These are phyloP conservation scores for Tylopilus plumbeoviolaceoides DNA, from an alignment of 768 basidiomycete species.

Conservation along the genomic window DNA sequence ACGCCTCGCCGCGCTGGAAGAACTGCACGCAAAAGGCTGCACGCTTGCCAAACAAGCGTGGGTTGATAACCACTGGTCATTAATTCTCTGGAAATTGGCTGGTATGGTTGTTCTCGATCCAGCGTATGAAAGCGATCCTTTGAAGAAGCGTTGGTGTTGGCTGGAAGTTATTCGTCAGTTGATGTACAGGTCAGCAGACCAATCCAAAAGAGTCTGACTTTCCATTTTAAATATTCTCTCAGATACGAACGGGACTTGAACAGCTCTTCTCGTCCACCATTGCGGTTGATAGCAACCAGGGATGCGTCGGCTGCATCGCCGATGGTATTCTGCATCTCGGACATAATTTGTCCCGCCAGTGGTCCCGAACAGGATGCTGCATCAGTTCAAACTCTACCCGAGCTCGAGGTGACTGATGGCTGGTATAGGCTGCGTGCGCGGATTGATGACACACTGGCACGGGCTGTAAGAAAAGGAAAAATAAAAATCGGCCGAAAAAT, in stretches of 20 bases:
- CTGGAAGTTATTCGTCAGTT: constrained; percentile 77
- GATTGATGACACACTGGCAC: constrained; percentile 67
- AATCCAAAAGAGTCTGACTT: not conserved
- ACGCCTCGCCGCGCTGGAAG: constrained; percentile 50
- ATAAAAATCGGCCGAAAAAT: constrained; percentile 83
- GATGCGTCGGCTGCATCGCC: constrained; percentile 78
- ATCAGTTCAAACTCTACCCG: constrained; percentile 41
- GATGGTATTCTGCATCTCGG: constrained; percentile 82
- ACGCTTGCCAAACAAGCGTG: constrained; percentile 67
- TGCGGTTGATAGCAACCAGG: constrained; percentile 77
- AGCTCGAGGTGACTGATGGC: constrained; percentile 93
- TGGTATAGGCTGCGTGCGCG: constrained; percentile 88
- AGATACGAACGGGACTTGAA: constrained; percentile 91
- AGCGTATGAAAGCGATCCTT: constrained; percentile 42
- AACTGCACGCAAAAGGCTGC: constrained; percentile 58
- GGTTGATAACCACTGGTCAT: constrained; percentile 89
- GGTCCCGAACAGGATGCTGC: constrained; percentile 36
- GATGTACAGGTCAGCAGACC: constrained; percentile 64
- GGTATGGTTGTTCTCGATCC: constrained; percentile 79
- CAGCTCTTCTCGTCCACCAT: constrained; percentile 68
- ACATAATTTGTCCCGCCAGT: constrained; percentile 52
- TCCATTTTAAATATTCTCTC: constrained; percentile 1
- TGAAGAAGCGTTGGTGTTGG: constrained; percentile 73
- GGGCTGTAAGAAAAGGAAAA: constrained; percentile 62
- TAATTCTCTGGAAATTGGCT: constrained; percentile 94